Percentiles rank a stretch among this genome's conserved stretches.
Evolutionary conservation across 192 early-diverging fungal species (phyloP).

Genomic region (Dissophora globulifera): DNA sequence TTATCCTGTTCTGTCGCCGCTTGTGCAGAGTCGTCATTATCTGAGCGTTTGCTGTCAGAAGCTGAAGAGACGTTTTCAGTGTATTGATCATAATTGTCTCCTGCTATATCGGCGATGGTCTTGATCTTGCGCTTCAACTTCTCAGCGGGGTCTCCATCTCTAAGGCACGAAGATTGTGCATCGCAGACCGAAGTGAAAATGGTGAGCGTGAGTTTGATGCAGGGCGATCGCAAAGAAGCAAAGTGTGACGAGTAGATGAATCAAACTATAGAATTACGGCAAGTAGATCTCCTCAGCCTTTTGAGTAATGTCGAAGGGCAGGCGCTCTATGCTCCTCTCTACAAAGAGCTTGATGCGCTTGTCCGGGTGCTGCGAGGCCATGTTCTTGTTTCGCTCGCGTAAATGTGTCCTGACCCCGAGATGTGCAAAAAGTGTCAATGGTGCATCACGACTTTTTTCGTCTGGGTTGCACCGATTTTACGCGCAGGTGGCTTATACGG

Average conservation of each 20-base stretch:
- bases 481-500: too few species aligned
- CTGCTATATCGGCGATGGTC: conserved; percentile 28
- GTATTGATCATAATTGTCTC: conserved; percentile 39
- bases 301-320: conserved; percentile 47
- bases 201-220: too few species aligned
- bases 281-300: conserved; percentile 49
- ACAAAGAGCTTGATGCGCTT: conserved; percentile 51
- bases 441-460: not conserved
- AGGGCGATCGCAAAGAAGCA: too few species aligned
- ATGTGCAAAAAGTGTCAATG: too few species aligned
- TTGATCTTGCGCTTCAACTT: conserved; percentile 51
- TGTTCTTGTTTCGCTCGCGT: not conserved
- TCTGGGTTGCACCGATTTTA: too few species aligned
- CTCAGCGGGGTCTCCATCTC: conserved; percentile 46
- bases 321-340: conserved; percentile 41
- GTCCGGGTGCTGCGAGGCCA: conserved; percentile 18
- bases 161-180: too few species aligned
- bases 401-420: not conserved
- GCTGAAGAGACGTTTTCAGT: conserved; percentile 23
- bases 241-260: too few species aligned
- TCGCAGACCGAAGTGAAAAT: too few species aligned
- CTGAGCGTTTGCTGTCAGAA: not conserved
- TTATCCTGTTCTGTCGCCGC: not conserved
- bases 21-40: not conserved
- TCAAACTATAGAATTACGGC: conserved; percentile 29